Base-by-base conservation (phyloP, 345 rosid genomes). In the Aquilaria yunnanensis region DNA sequence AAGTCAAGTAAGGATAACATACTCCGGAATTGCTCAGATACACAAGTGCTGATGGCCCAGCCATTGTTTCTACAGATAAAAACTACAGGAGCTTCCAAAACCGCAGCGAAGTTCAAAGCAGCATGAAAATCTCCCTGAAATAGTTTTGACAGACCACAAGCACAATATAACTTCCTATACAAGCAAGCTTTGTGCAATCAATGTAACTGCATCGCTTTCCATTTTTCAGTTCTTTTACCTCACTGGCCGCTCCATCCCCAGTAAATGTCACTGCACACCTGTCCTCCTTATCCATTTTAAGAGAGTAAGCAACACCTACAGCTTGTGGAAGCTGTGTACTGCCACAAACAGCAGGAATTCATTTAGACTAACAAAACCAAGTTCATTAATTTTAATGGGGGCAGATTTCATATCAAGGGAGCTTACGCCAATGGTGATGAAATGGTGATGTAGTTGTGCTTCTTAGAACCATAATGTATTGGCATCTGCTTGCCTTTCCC, bases 401-500 rank as follows among this genome's bases (percentile, higher is more conserved):
- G 47, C 9, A 31, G 23, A 37, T 16, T 46, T 32, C 10, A 14
- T 0, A 37, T 2, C 11, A 2, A 11, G 32, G 16, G 47, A 50
- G 33, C 66, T 70, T 76, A 90, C 95, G 85, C 89, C 0, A 90
- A 74, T 10, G 95, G 89, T 0, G 97, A 86, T 12, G 92, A 85
- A 41, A 90, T 74, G 1, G 97, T 90, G 67, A 90, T 58, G 73
- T 83, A 90, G 14, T 87, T 90, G 71, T 53, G 97, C 81, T 79
- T 74, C 32, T 80, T 81, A 48, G 95, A 90, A 14, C 97, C 97
- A 53, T 90, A 90, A 70, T 90, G 97, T 55, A 87, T 56, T 6
- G 94, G 92, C 97, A 90, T 90, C 75, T 90, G 97, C 69, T 94
- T 69, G 47, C 94, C 97, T 83, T 83, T 90, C 14, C 97, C 97